Evolutionary conservation across 75 land plant genomes (phyloP), one percentile per base, ranked within the genome.

Genomic region (Adiantum capillusveneris): DNA sequence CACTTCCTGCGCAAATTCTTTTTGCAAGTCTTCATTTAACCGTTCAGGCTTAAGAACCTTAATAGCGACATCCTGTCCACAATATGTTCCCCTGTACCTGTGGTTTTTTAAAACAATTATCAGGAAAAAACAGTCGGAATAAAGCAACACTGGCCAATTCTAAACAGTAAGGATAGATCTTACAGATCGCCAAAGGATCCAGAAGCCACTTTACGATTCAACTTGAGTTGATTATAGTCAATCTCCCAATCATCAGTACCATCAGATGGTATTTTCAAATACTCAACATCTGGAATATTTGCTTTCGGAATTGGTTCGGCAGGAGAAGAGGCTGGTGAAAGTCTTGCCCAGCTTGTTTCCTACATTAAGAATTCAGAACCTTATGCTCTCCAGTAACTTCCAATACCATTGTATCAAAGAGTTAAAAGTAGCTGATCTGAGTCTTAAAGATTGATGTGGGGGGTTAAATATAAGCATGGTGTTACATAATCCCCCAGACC

Each of bases 141-240:
- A n/a, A n/a, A n/a, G n/a, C n/a, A n/a, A n/a, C n/a, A n/a, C n/a
- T n/a, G n/a, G n/a, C n/a, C n/a, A n/a, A n/a, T n/a, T n/a, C n/a
- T n/a, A n/a, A n/a, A 13, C 22, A 58, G 17, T 19, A 27, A 60
- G 54, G n/a, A n/a, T n/a, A n/a, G n/a, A 49, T 81, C 97, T 80
- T 74, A 93, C 98, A 93, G 63, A 63, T 93, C 98, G 60, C 90
- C 96, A 77, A 81, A 89, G 41, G 98, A 78, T 17, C 96, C 90
- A 41, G 96, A 83, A 17, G 98, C 96, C 55, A 93, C 64, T 79
- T 86, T 85, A 52, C 62, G 70, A 46, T 58, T 81, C 72, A 79
- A 78, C 50, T 86, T 86, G 56, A 93, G 61, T 11, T 75, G 76
- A 48, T 57, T 75, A 36, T 58, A 25, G 68, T 89, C 91, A 67